Evolutionary conservation across 1,284 basidiomycete species (phyloP).

Genomic region (Trametes polyzona): DNA sequence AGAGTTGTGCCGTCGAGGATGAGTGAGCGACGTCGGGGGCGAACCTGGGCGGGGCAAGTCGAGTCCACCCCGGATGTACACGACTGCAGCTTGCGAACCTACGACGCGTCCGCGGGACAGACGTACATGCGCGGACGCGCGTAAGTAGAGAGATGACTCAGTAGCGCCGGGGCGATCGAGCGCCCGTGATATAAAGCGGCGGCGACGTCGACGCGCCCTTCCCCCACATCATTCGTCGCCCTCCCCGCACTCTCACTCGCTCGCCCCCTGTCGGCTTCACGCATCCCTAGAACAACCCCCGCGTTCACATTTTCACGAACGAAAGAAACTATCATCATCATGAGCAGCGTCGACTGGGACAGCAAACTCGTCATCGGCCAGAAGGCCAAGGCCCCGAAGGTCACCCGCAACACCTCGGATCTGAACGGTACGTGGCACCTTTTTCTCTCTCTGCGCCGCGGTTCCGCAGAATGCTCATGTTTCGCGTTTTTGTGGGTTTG

Average conservation of each 20-base stretch:
- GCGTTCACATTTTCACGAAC: background rate
- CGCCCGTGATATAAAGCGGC: constrained; percentile 26
- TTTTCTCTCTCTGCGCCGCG: background rate
- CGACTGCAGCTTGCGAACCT: too few species aligned
- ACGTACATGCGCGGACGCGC: too few species aligned
- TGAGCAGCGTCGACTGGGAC: constrained; percentile 66
- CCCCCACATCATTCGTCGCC: constrained; percentile 15
- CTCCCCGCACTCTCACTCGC: background rate
- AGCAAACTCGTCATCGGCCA: constrained; percentile 77
- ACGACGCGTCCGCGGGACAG: too few species aligned
- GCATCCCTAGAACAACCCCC: background rate
- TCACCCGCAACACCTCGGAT: constrained; percentile 69
- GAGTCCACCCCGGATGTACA: too few species aligned
- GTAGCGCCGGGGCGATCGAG: constrained; percentile 1
- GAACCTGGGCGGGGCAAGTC: background rate
- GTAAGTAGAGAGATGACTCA: too few species aligned
- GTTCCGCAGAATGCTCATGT: background rate
- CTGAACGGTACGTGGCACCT: constrained; percentile 65
- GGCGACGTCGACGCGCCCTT: constrained; percentile 15
- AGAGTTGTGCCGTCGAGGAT: background rate
- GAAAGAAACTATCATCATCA: constrained; percentile 4
- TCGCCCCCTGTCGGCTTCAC: background rate
- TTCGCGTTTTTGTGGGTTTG: background rate
- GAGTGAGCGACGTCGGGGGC: constrained; percentile 1
- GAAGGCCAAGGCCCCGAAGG: constrained; percentile 71